Evolutionary conservation across 148 eudicot genomes (phyloP).

Genomic region (Nepenthes gracilis): DNA sequence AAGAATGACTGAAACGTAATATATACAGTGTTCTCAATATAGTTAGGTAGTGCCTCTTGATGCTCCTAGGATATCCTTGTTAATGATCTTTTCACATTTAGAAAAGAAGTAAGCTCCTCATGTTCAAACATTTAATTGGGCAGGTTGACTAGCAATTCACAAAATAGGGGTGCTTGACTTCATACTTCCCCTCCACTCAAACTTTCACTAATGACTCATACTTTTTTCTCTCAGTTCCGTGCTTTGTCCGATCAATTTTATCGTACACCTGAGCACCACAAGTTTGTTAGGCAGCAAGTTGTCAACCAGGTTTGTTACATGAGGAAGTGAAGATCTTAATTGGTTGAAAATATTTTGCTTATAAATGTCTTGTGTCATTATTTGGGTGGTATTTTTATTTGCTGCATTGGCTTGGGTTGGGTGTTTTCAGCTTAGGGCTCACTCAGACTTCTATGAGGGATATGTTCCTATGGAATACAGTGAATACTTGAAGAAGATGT

Average conservation of each 20-base stretch:
- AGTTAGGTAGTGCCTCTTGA: too few species aligned
- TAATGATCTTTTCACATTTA: too few species aligned
- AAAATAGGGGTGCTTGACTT: too few species aligned
- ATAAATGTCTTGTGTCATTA: slow-evolving; percentile 1
- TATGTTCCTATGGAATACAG: slow-evolving; percentile 91
- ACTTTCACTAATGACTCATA: slow-evolving; percentile 7
- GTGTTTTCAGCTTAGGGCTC: slow-evolving; percentile 59
- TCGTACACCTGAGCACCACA: slow-evolving; percentile 77
- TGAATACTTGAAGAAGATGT: slow-evolving; percentile 69
- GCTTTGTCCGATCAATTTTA: slow-evolving; percentile 91
- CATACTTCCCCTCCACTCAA: neutral
- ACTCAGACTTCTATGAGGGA: slow-evolving; percentile 64
- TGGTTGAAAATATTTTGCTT: neutral
- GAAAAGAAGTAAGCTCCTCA: too few species aligned
- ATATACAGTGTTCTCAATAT: too few species aligned
- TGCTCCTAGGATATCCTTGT: too few species aligned
- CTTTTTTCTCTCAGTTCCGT: slow-evolving; percentile 46
- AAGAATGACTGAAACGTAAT: too few species aligned
- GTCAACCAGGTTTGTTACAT: slow-evolving; percentile 57
- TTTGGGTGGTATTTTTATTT: too few species aligned
- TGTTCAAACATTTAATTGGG: too few species aligned
- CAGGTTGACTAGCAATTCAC: too few species aligned
- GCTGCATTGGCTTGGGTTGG: too few species aligned
- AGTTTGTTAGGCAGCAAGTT: slow-evolving; percentile 79
- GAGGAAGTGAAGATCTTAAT: neutral